Conservation (phyloP, 75 land plant genomes). For the Gnetum montanum region DNA sequence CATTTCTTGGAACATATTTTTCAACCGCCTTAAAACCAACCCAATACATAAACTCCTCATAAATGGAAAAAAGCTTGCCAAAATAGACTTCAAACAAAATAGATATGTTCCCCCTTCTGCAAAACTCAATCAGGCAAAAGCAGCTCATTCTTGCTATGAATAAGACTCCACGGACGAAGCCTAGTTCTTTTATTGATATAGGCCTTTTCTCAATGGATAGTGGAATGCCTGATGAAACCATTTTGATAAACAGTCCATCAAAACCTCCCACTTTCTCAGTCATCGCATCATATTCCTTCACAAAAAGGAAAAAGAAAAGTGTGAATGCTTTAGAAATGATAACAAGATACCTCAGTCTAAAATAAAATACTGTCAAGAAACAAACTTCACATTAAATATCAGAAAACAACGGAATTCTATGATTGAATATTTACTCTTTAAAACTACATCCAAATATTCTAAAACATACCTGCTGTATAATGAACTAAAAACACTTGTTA, state of each 20-base stretch:
- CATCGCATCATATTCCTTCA: conserved; percentile 51
- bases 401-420: too few species aligned
- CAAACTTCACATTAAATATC: too few species aligned
- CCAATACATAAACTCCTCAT: conserved; percentile 54
- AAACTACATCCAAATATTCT: too few species aligned
- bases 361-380: too few species aligned
- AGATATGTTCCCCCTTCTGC: conserved; percentile 33
- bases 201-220: conserved; percentile 60
- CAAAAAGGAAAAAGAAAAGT: conserved; percentile 3
- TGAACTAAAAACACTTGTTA: too few species aligned
- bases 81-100: conserved; percentile 16
- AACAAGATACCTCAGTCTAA: too few species aligned
- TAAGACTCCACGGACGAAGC: conserved; percentile 31
- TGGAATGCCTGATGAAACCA: conserved; percentile 63
- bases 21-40: conserved; percentile 60
- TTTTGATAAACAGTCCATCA: conserved; percentile 62
- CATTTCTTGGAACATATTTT: conserved; percentile 38
- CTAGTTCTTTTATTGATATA: conserved; percentile 74
- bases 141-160: conserved; percentile 25
- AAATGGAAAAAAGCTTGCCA: conserved; percentile 22
- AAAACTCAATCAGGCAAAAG: conserved; percentile 15
- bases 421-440: too few species aligned
- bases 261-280: conserved; percentile 80
- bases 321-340: too few species aligned
- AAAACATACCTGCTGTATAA: too few species aligned